These are phyloP conservation scores for Beauveria medogensis DNA, from an alignment of 2,329 filamentous ascomycete species.

Conservation along the genomic window DNA sequence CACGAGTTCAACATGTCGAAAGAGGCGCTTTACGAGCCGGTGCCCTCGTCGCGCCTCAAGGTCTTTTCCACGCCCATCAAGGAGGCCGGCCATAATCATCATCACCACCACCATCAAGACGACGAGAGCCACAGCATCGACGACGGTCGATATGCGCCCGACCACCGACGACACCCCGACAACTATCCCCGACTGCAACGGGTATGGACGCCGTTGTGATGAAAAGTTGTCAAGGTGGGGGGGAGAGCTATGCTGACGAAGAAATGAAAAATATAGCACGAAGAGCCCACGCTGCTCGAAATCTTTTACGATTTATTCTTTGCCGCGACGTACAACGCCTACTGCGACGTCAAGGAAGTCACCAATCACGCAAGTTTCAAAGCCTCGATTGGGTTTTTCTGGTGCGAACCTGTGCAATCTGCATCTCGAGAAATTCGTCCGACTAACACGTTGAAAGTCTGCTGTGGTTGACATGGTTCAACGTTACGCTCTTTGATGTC, in stretches of 20 bases:
- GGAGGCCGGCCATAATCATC: neutral
- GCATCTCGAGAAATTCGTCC: neutral
- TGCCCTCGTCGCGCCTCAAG: conserved; percentile 7
- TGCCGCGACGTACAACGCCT: conserved; percentile 56
- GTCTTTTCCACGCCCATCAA: conserved; percentile 8
- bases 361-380: conserved; percentile 25
- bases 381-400: conserved; percentile 28
- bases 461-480: conserved; percentile 61
- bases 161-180: conserved; percentile 7
- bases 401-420: neutral
- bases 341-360: conserved; percentile 29
- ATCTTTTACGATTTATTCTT: conserved; percentile 33
- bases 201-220: neutral
- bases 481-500: conserved; percentile 57
- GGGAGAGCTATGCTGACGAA: neutral
- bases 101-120: neutral
- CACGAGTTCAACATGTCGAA: neutral
- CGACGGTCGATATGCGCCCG: neutral
- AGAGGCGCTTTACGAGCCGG: conserved; percentile 6
- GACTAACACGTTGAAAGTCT: conserved; percentile 27
- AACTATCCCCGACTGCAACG: conserved; percentile 8
- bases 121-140: neutral
- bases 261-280: conserved; percentile 14
- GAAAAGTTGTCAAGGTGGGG: neutral
- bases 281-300: conserved; percentile 29